These are phyloP conservation scores for Ganoderma lingzhi DNA, from an alignment of 1,284 basidiomycete species.

Conservation along the genomic window DNA sequence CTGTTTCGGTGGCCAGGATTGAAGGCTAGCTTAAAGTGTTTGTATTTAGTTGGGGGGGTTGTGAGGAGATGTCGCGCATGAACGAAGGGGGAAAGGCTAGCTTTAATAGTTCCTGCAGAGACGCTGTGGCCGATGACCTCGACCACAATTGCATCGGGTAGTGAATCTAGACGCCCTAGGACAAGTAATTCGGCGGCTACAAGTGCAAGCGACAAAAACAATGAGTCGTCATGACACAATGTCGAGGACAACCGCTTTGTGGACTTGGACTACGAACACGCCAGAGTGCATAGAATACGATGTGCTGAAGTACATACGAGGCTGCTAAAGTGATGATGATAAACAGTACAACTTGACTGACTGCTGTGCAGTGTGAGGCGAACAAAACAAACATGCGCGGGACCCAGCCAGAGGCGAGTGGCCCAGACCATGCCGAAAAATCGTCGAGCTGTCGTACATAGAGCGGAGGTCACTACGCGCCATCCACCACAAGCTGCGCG, in stretches of 20 bases:
- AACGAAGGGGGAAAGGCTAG: conserved; percentile 15
- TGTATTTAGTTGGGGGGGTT: conserved; percentile 12
- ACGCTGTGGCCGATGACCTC: conserved; percentile 23
- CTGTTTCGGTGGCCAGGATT: conserved; percentile 8
- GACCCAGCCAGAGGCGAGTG: background rate
- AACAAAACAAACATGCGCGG: background rate
- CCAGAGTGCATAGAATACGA: background rate
- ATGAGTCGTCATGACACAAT: background rate
- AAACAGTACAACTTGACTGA: background rate
- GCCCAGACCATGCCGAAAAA: background rate
- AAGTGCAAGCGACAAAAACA: background rate
- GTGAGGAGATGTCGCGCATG: conserved; percentile 26
- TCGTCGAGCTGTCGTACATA: background rate
- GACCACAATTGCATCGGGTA: conserved; percentile 30
- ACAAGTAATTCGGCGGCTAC: background rate
- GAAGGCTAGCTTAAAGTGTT: conserved; percentile 5
- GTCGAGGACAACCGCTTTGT: background rate
- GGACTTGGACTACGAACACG: background rate
- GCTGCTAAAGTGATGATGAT: background rate
- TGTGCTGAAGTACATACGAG: background rate
- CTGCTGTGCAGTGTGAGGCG: background rate
- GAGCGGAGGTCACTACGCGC: conserved; percentile 15
- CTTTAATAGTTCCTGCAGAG: conserved; percentile 20
- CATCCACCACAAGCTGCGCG: conserved; percentile 37
- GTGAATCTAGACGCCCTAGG: conserved; percentile 22